Evolutionary conservation across 2,329 filamentous ascomycete species (phyloP).

Genomic region (Fusarium odoratissimum): DNA sequence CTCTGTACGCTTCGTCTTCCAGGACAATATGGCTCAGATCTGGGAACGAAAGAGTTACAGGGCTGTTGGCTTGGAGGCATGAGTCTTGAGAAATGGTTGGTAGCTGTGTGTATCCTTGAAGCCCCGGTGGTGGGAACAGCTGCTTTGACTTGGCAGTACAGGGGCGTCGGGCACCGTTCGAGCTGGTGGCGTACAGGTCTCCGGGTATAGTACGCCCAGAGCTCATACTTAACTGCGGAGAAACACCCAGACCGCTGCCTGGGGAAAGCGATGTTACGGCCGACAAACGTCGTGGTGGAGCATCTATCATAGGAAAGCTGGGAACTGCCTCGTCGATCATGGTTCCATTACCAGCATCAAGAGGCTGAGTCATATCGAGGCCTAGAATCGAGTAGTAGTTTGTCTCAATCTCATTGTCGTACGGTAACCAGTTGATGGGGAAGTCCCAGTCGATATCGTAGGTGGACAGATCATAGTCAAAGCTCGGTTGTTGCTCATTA

Average conservation of each 20-base stretch:
- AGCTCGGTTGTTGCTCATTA: not conserved
- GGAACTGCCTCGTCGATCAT: not conserved
- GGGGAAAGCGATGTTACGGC: not conserved
- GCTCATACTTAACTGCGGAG: conserved; percentile 3
- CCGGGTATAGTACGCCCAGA: conserved; percentile 9
- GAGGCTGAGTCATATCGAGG: not conserved
- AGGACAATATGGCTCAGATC: not conserved
- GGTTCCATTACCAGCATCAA: not conserved
- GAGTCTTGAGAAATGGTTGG: not conserved
- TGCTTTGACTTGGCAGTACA: conserved; percentile 30
- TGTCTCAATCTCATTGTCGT: conserved; percentile 37
- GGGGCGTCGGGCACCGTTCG: conserved; percentile 30
- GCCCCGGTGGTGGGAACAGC: not conserved
- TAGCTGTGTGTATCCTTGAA: not conserved
- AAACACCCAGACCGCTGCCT: not conserved
- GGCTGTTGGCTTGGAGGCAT: fast-evolving
- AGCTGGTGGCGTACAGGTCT: conserved; percentile 34
- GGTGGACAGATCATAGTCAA: conserved; percentile 4
- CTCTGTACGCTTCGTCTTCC: not conserved
- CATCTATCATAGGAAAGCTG: not conserved
- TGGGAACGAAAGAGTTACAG: not conserved
- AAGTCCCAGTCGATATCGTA: conserved; percentile 33
- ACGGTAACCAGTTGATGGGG: conserved; percentile 43
- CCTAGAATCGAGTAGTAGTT: conserved; percentile 36
- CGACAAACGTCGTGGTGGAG: not conserved